Evolutionary conservation across 2,329 filamentous ascomycete species (phyloP).

Genomic region (Paecilomyces niveus): DNA sequence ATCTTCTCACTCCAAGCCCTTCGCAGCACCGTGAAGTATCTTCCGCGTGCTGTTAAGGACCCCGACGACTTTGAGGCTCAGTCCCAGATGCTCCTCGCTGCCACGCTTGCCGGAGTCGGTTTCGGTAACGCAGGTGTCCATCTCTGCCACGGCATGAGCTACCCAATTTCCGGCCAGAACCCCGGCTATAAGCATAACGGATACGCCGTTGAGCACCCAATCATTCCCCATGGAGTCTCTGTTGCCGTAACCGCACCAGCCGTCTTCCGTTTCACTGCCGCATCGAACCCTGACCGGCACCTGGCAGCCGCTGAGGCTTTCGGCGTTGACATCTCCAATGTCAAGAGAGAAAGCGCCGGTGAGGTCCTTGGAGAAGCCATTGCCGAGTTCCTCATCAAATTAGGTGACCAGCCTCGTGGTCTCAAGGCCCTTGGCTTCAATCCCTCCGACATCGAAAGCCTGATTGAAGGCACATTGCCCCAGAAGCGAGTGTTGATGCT

Average conservation of each 20-base stretch:
- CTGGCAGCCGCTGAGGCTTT: constrained; percentile 83
- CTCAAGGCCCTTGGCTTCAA: constrained; percentile 78
- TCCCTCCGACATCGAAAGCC: constrained; percentile 63
- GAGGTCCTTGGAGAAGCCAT: constrained; percentile 81
- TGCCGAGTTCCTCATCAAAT: constrained; percentile 66
- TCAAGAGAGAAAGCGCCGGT: constrained; percentile 83
- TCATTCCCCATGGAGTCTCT: constrained; percentile 94
- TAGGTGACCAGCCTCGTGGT: constrained; percentile 87
- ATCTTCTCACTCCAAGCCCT: constrained; percentile 91
- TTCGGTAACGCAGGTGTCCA: constrained; percentile 98
- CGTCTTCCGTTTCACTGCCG: constrained; percentile 86
- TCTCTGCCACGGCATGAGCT: constrained; percentile 86
- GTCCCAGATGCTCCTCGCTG: constrained; percentile 88
- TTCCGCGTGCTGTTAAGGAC: constrained; percentile 78
- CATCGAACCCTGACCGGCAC: constrained; percentile 89
- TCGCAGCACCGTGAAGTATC: constrained; percentile 77
- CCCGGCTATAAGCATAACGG: constrained; percentile 80
- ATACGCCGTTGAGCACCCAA: constrained; percentile 67
- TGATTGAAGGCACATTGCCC: constrained; percentile 92
- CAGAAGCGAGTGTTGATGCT: constrained; percentile 87
- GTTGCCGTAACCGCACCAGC: constrained; percentile 90
- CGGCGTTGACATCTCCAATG: constrained; percentile 79
- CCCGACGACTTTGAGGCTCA: constrained; percentile 91
- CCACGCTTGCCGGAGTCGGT: constrained; percentile 88
- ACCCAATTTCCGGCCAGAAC: constrained; percentile 94